Conservation (phyloP, 257 asterid genomes). For the Scutellaria minor region DNA sequence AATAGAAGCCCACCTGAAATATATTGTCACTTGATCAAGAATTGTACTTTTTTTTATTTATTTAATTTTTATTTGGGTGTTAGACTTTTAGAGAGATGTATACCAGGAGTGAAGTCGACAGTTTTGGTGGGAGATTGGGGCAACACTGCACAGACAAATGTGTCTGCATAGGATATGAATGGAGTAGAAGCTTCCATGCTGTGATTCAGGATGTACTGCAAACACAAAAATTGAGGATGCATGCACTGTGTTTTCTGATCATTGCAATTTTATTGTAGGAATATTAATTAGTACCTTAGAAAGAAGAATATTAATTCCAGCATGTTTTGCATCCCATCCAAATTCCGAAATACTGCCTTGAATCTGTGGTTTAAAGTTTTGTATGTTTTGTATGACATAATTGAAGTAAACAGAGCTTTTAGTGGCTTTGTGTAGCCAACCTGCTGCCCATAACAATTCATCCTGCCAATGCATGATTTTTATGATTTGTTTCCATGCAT, state of each 20-base stretch:
- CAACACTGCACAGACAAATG: conserved; percentile 41
- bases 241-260: neutral
- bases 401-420: conserved; percentile 41
- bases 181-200: conserved; percentile 37
- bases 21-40: neutral
- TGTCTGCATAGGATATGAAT: conserved; percentile 45
- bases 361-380: conserved; percentile 35
- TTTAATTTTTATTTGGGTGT: neutral
- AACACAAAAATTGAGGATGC: neutral
- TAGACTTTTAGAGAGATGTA: neutral
- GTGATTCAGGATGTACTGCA: conserved; percentile 37
- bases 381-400: conserved; percentile 38
- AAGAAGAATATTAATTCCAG: conserved; percentile 55
- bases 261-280: neutral
- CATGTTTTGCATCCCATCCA: conserved; percentile 64
- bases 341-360: conserved; percentile 45
- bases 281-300: conserved; percentile 47
- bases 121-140: conserved; percentile 53
- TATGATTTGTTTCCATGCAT: neutral
- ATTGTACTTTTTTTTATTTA: no score
- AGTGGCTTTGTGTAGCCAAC: conserved; percentile 54
- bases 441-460: conserved; percentile 59
- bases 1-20: conserved; percentile 36
- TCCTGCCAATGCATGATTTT: conserved; percentile 33
- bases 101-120: conserved; percentile 43